Evolutionary conservation across 148 eudicot genomes (phyloP), one percentile per base, ranked within the genome.

Genomic region (Arbutus unedo): DNA sequence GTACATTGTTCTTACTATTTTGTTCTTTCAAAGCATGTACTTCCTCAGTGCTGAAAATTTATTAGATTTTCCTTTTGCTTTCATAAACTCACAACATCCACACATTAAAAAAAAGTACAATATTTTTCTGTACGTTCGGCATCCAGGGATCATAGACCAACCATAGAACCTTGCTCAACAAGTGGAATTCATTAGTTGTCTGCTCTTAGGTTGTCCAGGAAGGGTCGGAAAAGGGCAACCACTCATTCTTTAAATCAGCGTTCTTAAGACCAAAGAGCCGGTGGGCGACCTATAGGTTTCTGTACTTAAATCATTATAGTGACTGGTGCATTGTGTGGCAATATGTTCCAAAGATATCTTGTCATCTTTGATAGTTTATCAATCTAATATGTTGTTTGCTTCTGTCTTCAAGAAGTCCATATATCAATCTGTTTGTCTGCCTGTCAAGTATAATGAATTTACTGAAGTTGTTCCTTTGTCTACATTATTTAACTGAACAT

Each of bases 1-100:
- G 99, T 96, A 91, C 77, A 76, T 53, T 48, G 4, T 78, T 47
- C 14, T 78, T 6, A 43, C n/a, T 21, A 21, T 23, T 71, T 21
- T 71, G 25, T 79, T 56, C 10, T 72, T 8, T 57, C 19, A 23
- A 45, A 38, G 38, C 41, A 9, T 72, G 25, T 3, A 45, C 19
- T 51, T 83, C 10, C 6, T n/a, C 62, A 51, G 41, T 16, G 19
- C 19, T 44, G 31, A 25, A 25, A 4, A 66, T 6, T 16, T 19
- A 15, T 51, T 38, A 11, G 50, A 72, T 71, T 54, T 68, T 49
- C 3, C 47, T 74, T 21, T 14, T 78, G 45, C 15, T 31, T 43
- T 54, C 13, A 79, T 54, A 31, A 64, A 23, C 55, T 50, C 8
- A 21, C 4, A 51, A 23, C 0, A 23, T 76, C 55, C 78, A 5